These are phyloP conservation scores for Pseudogymnoascus sp. DNA, from an alignment of 2,329 filamentous ascomycete species.

Conservation along the genomic window DNA sequence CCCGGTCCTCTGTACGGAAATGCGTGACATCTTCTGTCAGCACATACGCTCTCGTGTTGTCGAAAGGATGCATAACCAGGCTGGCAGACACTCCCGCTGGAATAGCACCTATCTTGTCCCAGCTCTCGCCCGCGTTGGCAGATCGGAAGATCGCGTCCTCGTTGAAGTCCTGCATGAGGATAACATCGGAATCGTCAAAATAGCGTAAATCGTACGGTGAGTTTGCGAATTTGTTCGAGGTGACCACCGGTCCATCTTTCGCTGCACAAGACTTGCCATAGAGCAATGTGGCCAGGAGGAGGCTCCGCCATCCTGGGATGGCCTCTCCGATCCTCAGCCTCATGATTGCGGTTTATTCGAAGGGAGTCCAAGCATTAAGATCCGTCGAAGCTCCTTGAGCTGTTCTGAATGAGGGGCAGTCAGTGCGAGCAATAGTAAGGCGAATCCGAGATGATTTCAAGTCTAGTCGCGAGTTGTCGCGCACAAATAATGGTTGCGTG, in stretches of 20 bases:
- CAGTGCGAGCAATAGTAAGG: background rate
- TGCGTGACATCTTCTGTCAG: constrained; percentile 62
- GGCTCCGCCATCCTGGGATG: constrained; percentile 24
- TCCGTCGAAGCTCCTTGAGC: constrained; percentile 12
- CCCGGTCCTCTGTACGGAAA: constrained; percentile 76
- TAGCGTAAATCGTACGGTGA: constrained; percentile 68
- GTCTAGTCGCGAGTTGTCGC: background rate
- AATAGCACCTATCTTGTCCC: constrained; percentile 59
- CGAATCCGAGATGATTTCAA: background rate
- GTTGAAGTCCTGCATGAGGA: constrained; percentile 63
- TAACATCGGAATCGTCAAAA: constrained; percentile 79
- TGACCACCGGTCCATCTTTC: constrained; percentile 50
- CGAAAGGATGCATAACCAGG: constrained; percentile 69
- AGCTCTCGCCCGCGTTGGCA: constrained; percentile 68
- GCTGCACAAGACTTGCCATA: constrained; percentile 22
- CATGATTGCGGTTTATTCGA: constrained; percentile 24
- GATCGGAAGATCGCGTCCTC: constrained; percentile 67
- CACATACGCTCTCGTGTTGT: constrained; percentile 71
- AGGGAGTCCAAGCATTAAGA: constrained; percentile 26
- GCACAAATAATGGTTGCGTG: constrained; percentile 7
- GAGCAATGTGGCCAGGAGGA: constrained; percentile 25
- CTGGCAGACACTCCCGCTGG: constrained; percentile 53
- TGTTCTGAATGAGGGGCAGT: background rate
- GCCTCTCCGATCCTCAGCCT: constrained; percentile 23
- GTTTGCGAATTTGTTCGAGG: constrained; percentile 56